phyloP scores from a whole-genome alignment of 1,284 basidiomycete genomes.

The Ustilago tritici region DNA sequence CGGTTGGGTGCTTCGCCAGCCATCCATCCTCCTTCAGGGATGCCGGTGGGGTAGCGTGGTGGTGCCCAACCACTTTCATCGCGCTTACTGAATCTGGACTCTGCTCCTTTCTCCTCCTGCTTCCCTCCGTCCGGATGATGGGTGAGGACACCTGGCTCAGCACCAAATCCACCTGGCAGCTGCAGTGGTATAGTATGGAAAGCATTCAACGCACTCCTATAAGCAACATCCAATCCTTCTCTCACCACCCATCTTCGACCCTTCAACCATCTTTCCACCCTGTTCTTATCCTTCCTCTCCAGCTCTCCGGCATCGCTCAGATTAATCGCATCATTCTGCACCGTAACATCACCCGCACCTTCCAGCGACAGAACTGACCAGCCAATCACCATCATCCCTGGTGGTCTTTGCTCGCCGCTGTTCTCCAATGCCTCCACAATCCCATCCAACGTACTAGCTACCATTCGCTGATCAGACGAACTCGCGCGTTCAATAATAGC shows the following conservation, averaged over 20 bases:
- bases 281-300: slow-evolving; percentile 30
- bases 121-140: slow-evolving; percentile 19
- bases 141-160: not conserved
- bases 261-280: slow-evolving; percentile 54
- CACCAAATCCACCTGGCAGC: slow-evolving; percentile 8
- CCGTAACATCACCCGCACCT: slow-evolving; percentile 72
- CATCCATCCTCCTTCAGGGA: slow-evolving; percentile 46
- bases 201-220: slow-evolving; percentile 24
- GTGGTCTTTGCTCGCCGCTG: slow-evolving; percentile 87
- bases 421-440: slow-evolving; percentile 80
- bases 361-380: slow-evolving; percentile 78
- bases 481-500: slow-evolving; percentile 93
- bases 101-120: not conserved
- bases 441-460: slow-evolving; percentile 81
- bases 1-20: slow-evolving; percentile 41
- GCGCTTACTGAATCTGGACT: slow-evolving; percentile 25
- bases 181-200: slow-evolving; percentile 30
- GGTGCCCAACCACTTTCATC: slow-evolving; percentile 58
- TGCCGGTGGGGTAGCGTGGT: slow-evolving; percentile 46
- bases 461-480: slow-evolving; percentile 88
- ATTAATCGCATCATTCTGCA: slow-evolving; percentile 71
- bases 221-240: slow-evolving; percentile 59
- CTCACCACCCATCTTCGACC: slow-evolving; percentile 44
- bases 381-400: slow-evolving; percentile 94
- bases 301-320: slow-evolving; percentile 13